These are phyloP conservation scores for Penicillium crystallinum DNA, from an alignment of 495 filamentous ascomycete genomes.

Conservation along the genomic window DNA sequence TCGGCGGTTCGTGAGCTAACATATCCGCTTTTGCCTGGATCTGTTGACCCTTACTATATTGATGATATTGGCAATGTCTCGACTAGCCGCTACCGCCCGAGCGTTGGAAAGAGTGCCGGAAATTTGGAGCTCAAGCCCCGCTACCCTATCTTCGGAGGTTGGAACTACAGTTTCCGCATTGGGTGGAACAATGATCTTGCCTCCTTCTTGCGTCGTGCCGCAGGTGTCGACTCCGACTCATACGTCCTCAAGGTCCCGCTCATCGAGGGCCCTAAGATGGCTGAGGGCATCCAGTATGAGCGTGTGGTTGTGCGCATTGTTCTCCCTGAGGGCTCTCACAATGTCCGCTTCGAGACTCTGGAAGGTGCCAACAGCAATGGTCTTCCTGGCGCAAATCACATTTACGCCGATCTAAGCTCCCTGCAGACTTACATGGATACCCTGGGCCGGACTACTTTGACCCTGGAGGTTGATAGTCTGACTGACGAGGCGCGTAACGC, in stretches of 20 bases:
- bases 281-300: conserved; percentile 81
- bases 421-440: conserved; percentile 94
- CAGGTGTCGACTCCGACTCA: conserved; percentile 47
- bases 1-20: conserved; percentile 77
- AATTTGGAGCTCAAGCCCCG: conserved; percentile 84
- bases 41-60: conserved; percentile 82
- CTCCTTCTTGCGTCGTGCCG: conserved; percentile 62
- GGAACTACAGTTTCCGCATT: conserved; percentile 94
- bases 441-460: conserved; percentile 75
- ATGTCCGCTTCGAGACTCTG: conserved; percentile 48
- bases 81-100: conserved; percentile 80
- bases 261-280: conserved; percentile 80
- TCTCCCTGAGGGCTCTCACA: conserved; percentile 87
- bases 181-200: conserved; percentile 88
- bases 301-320: conserved; percentile 74
- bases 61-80: conserved; percentile 97
- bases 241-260: conserved; percentile 95
- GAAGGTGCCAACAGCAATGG: conserved; percentile 37
- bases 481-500: conserved; percentile 82
- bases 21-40: conserved; percentile 72
- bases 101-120: conserved; percentile 64
- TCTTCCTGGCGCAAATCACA: conserved; percentile 28
- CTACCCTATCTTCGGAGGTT: conserved; percentile 90
- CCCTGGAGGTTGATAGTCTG: conserved; percentile 74
- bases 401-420: conserved; percentile 49